These are phyloP conservation scores for Thermoascus crustaceus DNA, from an alignment of 2,329 filamentous ascomycete species.

Conservation along the genomic window DNA sequence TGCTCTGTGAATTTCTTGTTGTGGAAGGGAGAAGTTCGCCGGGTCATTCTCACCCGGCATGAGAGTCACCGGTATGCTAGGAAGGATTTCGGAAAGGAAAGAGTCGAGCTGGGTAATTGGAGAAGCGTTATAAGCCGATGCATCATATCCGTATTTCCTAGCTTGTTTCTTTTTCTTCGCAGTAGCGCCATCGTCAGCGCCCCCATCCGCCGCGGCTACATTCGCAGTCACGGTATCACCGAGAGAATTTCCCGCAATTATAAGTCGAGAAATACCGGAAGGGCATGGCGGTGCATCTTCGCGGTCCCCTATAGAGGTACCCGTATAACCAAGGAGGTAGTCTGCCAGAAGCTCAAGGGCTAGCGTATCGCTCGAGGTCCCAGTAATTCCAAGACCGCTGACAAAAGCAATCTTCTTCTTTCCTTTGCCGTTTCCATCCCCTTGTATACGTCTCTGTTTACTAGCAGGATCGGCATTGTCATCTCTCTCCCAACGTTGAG, in stretches of 20 bases:
- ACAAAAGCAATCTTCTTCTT: conserved; percentile 74
- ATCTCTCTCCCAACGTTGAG: conserved; percentile 66
- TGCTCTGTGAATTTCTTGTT: conserved; percentile 86
- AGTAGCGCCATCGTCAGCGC: conserved; percentile 15
- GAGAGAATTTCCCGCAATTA: conserved; percentile 89
- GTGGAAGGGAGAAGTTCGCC: conserved; percentile 80
- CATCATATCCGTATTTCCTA: conserved; percentile 94
- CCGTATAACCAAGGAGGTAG: conserved; percentile 77
- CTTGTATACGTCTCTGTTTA: conserved; percentile 29
- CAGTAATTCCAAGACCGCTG: conserved; percentile 78
- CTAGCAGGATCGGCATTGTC: conserved; percentile 21
- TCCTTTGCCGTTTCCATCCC: conserved; percentile 43
- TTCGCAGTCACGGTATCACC: conserved; percentile 31
- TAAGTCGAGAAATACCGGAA: conserved; percentile 65
- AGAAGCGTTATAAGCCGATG: conserved; percentile 74
- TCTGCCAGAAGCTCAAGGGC: conserved; percentile 72
- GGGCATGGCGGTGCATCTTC: conserved; percentile 39
- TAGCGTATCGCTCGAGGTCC: conserved; percentile 64
- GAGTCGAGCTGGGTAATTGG: conserved; percentile 77
- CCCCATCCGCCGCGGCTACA: conserved; percentile 26
- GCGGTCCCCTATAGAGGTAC: conserved; percentile 37
- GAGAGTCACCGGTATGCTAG: conserved; percentile 79
- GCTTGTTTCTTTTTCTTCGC: conserved; percentile 41
- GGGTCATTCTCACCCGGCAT: conserved; percentile 79
- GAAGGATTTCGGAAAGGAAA: conserved; percentile 72